These are phyloP conservation scores for Boeremia lycopersici DNA, from an alignment of 2,329 filamentous ascomycete species.

Conservation along the genomic window DNA sequence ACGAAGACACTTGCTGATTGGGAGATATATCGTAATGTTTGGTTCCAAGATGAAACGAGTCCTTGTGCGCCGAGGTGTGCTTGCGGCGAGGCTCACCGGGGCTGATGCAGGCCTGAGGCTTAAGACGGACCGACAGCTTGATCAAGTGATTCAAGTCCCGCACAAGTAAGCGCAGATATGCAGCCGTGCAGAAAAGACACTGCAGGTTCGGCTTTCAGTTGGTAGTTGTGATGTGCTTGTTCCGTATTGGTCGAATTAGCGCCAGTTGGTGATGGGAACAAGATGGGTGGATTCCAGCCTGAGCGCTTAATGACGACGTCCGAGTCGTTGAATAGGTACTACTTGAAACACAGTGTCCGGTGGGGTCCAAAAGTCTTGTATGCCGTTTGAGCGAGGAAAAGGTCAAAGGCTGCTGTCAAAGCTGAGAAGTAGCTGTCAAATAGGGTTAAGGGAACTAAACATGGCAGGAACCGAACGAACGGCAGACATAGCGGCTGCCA, in stretches of 20 bases:
- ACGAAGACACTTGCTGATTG: constrained; percentile 27
- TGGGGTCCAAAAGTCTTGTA: constrained; percentile 30
- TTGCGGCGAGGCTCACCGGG: constrained; percentile 40
- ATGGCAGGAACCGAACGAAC: constrained; percentile 26
- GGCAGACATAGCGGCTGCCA: constrained; percentile 36
- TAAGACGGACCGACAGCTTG: constrained; percentile 6
- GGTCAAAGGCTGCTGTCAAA: constrained; percentile 11
- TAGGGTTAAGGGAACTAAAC: constrained; percentile 12
- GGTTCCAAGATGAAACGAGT: constrained; percentile 38
- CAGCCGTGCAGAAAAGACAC: constrained; percentile 23
- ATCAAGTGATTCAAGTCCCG: constrained; percentile 11
- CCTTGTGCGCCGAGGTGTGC: constrained; percentile 26
- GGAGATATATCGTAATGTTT: constrained; percentile 26
- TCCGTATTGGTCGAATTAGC: constrained; percentile 43
- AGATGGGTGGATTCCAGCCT: constrained; percentile 30
- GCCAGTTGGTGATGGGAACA: constrained; percentile 32
- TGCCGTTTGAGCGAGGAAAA: constrained; percentile 24
- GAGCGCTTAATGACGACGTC: constrained; percentile 41
- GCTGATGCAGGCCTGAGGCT: constrained; percentile 26
- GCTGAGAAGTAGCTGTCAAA: constrained; percentile 24
- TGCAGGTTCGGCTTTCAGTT: constrained; percentile 13
- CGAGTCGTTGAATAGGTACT: constrained; percentile 34
- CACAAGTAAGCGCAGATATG: constrained; percentile 28
- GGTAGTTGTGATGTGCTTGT: constrained; percentile 14
- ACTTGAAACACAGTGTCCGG: constrained; percentile 38